A percentile compares a stretch with the other conserved stretches of the same genome.
These are phyloP conservation scores for Omphalea diandra DNA, from an alignment of 441 rosid genomes.

Conservation along the genomic window DNA sequence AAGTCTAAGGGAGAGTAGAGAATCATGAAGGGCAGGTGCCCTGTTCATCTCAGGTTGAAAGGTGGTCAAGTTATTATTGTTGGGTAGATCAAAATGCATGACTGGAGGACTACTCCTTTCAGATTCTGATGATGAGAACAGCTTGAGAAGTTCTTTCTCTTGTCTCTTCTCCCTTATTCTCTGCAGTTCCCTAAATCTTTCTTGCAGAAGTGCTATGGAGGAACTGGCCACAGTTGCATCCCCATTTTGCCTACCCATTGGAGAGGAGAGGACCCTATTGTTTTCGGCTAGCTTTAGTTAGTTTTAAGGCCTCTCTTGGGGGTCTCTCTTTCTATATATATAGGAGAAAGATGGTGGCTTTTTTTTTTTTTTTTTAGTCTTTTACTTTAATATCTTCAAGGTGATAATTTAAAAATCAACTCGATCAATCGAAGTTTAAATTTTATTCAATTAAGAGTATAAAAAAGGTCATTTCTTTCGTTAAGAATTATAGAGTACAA, in stretches of 20 bases:
- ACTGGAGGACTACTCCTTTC: slow-evolving; percentile 10
- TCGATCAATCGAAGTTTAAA: no score
- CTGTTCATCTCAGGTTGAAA: slow-evolving; percentile 27
- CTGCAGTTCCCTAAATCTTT: slow-evolving; percentile 60
- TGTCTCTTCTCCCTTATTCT: slow-evolving; percentile 57
- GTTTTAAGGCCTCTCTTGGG: background rate
- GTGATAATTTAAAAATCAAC: no score
- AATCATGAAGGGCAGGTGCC: slow-evolving; percentile 29
- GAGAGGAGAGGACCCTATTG: background rate
- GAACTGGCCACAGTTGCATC: slow-evolving; percentile 45
- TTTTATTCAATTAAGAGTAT: no score
- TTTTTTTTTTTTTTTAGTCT: background rate
- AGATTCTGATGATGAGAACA: slow-evolving; percentile 29
- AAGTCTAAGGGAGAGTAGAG: slow-evolving; percentile 47
- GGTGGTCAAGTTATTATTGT: slow-evolving; percentile 9
- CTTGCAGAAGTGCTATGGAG: slow-evolving; percentile 69
- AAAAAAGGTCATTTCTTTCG: no score
- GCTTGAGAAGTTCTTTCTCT: slow-evolving; percentile 50
- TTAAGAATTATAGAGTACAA: no score
- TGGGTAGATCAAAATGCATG: slow-evolving; percentile 17
- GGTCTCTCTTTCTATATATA: slow-evolving; percentile 31
- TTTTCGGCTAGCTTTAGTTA: slow-evolving; percentile 2
- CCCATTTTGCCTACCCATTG: slow-evolving; percentile 48
- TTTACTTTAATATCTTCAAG: background rate
- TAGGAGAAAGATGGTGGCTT: slow-evolving; percentile 15